Evolutionary conservation across 495 filamentous ascomycete species (phyloP), one percentile per base, ranked within the genome.

Genomic region (Hyaloscypha hepaticicola): DNA sequence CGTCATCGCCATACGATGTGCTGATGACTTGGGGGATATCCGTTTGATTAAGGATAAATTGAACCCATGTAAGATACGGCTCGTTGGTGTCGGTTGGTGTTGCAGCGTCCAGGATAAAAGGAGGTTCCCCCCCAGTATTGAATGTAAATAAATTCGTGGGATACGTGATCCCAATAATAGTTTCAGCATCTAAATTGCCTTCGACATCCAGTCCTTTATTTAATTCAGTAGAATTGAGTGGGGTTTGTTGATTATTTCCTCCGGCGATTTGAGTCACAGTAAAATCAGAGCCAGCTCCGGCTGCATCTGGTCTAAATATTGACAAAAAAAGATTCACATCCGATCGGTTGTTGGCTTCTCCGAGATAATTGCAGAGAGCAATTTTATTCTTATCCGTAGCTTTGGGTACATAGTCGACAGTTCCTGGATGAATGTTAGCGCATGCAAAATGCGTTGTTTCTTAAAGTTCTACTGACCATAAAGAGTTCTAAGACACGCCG

Each of bases 151-250:
- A 78, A 16, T 83, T 74, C 0, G 85, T 74, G 24, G 85, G 82
- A 60, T 86, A 83, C 19, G 78, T 82, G 28, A 93, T 72, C 0
- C 82, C 75, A 49, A 89, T 72, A 34, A 86, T 82, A 65, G 91
- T 92, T 65, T 93, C 84, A 1, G 90, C 78, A 64, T 93, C 90
- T n/a, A 93, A 76, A 51, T 87, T 89, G 28, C 88, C 90, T 70
- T 94, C 90, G 22, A 78, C 72, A 64, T 77, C 77, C n/a, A 76
- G 76, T 31, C 77, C 69, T 4, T 49, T 53, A n/a, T 26, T 56
- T 7, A 66, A 16, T 52, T 65, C 33, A 1, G 57, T 51, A 0
- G 65, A 50, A 51, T 73, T 68, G 58, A 89, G 82, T 0, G 78
- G 75, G 56, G 86, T 86, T 5, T 78, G 70, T n/a, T 80, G 84